A percentile compares a stretch with the other conserved stretches of the same genome.
phyloP scores from a whole-genome alignment of 305 asterid species.

The Withania somnifera region DNA sequence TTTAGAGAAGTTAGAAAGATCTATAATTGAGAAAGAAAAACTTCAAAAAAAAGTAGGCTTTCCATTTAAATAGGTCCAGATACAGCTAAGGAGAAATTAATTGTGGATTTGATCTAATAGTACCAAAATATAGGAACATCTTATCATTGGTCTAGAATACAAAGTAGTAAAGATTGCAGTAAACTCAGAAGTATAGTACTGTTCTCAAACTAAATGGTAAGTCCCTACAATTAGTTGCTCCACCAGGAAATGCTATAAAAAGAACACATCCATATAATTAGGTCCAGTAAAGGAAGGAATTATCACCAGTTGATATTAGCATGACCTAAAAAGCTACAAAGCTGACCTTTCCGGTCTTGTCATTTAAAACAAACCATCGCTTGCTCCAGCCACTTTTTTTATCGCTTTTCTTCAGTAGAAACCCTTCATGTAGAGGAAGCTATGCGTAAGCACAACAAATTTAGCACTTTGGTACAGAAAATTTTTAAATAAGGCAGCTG shows the following conservation, averaged over 20 bases:
- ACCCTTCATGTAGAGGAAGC: conserved; percentile 35
- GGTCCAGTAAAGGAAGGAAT: neutral
- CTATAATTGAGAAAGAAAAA: neutral
- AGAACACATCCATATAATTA: neutral
- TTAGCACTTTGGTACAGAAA: neutral
- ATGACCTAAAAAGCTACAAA: neutral
- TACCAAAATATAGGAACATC: neutral
- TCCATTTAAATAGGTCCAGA: neutral
- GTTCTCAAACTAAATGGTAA: neutral
- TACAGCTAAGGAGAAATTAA: neutral
- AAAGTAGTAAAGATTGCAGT: neutral
- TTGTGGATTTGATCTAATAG: neutral
- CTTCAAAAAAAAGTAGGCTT: neutral
- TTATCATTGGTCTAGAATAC: neutral
- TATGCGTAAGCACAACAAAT: neutral
- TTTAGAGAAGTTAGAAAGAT: neutral
- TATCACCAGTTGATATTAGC: neutral
- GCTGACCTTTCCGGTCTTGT: conserved; percentile 90
- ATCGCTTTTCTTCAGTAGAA: conserved; percentile 71
- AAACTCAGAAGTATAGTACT: neutral
- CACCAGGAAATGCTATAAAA: neutral
- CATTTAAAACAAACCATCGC: conserved; percentile 96
- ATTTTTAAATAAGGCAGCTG: neutral
- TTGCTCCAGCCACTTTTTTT: conserved; percentile 89
- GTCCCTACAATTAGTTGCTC: neutral